Base-by-base conservation (phyloP, 2,329 filamentous ascomycete genomes). In the Cladosporium sp. region DNA sequence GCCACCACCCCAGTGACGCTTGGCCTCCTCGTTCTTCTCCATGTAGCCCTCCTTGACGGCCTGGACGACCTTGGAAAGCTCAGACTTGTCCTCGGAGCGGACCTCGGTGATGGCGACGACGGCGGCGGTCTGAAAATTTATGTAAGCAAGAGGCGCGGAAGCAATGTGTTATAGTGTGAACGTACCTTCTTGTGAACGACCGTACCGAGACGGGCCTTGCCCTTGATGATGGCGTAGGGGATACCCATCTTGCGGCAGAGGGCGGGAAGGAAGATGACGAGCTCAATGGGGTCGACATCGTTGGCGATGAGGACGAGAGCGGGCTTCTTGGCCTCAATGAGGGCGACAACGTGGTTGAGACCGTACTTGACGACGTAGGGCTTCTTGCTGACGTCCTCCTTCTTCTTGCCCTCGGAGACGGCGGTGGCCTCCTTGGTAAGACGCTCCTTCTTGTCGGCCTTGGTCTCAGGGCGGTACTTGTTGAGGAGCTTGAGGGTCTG, bases 211-310 rank as follows among this genome's bases (percentile, higher is more conserved):
- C 95, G 90, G 75, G 95, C 95, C 91, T 99, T 99, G 86, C 95
- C 95, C 92, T 99, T 99, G 80, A 99, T 89, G 77, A 99, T 98
- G 80, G 93, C 95, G 83, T 98, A 99, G 72, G 96, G 95, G 76
- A 97, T 90, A 85, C 96, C 96, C 94, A 99, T 99, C 92, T 99
- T 99, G 84, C 94, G 91, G 92, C 95, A 99, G 75, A 99, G 91
- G 78, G 95, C 93, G 74, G 95, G 95, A 72, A 99, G 89, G 91
- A 97, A 99, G 84, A 99, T 92, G 78, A 99, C 96, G 77, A 99
- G 86, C 89, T 99, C 95, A 80, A 99, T 99, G 78, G 95, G 95
- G 88, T 99, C 95, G 77, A 99, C 96, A 80, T 99, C 95, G 86
- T 99, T 97, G 82, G 95, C 92, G 81, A 99, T 99, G 76, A 99